Base-by-base conservation (phyloP, 1,284 basidiomycete species). In the Rhodotorula glutinis region DNA sequence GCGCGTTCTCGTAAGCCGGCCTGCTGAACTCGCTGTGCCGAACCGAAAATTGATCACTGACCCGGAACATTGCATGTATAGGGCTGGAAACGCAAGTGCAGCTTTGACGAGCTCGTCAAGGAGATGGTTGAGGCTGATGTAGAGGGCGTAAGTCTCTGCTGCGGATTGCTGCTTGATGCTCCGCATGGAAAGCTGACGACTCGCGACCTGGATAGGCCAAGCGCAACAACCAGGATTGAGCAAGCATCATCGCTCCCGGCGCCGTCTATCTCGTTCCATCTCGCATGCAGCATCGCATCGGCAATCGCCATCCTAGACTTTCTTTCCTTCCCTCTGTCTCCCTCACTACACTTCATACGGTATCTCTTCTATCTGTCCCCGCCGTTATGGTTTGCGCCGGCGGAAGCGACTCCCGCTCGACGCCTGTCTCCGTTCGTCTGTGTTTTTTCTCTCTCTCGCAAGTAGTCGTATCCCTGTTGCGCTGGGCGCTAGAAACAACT, bases 41-140 rank as follows among this genome's bases (percentile, higher is more conserved):
- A 9, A n/a, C 27, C 5, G 27, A n/a, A 25, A 29, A 13, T 13
- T 29, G 23, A 27, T 25, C 13, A 17, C 21, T 23, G 17, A 44
- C 43, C 21, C 33, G 19, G 27, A 7, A 8, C 25, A 1, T 16
- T 30, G 2, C 25, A 11, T n/a, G 16, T n/a, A 21, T 10, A 62
- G 61, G 62, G 90, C 16, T 95, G 92, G 92, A 90, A 87, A 79
- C 87, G 92, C 72, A 82, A 86, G 73, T 86, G 91, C 62, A 82
- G 85, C 73, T 95, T 94, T 76, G 85, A 90, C 69, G 80, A 84
- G 54, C 85, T 95, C 66, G 89, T 95, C 52, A 84, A 85, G 75
- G 90, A 94, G 83, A 94, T 95, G 92, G 91, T 93, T 17, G 81
- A 83, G 47, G 85, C 87, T 21, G 91, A 93, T 77, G 77, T 92